Evolutionary conservation across 1,284 basidiomycete genomes (phyloP).

Genomic region (Peniophora sp.): DNA sequence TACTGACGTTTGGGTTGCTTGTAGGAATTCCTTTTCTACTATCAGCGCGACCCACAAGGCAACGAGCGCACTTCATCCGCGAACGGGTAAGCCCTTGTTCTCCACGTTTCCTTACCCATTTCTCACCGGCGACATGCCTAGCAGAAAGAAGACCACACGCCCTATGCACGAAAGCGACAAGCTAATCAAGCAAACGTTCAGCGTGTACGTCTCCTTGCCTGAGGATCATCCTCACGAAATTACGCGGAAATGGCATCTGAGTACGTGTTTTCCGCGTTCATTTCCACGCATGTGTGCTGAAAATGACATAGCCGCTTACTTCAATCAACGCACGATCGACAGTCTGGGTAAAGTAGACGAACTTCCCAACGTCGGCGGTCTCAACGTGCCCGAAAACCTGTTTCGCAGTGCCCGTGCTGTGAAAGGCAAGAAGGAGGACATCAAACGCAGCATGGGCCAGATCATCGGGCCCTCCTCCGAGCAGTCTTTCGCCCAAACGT

Average conservation of each 20-base stretch:
- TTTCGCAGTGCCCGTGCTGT: constrained; percentile 68
- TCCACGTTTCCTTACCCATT: constrained; percentile 8
- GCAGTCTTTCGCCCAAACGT: constrained; percentile 3
- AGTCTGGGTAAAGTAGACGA: constrained; percentile 59
- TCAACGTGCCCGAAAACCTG: constrained; percentile 62
- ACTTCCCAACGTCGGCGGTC: constrained; percentile 54
- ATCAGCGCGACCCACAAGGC: constrained; percentile 67
- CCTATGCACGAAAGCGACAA: constrained; percentile 27
- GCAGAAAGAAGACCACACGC: constrained; percentile 13
- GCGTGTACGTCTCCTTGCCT: constrained; percentile 66
- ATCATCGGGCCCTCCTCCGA: constrained; percentile 3
- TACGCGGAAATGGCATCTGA: constrained; percentile 74
- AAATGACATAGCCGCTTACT: constrained; percentile 57
- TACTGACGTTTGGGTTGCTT: constrained; percentile 4
- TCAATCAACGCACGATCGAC: constrained; percentile 66
- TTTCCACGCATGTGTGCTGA: constrained; percentile 2
- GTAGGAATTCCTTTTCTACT: constrained; percentile 77
- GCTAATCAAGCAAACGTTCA: constrained; percentile 79
- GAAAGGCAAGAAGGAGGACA: constrained; percentile 49
- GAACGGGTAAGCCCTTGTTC: background rate
- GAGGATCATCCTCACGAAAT: constrained; percentile 54
- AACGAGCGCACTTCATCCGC: constrained; percentile 62
- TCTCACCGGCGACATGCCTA: background rate
- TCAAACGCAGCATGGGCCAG: constrained; percentile 15
- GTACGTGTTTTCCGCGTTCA: constrained; percentile 33